Conservation (phyloP, 768 basidiomycete genomes). For the Leccinellum albellum region DNA sequence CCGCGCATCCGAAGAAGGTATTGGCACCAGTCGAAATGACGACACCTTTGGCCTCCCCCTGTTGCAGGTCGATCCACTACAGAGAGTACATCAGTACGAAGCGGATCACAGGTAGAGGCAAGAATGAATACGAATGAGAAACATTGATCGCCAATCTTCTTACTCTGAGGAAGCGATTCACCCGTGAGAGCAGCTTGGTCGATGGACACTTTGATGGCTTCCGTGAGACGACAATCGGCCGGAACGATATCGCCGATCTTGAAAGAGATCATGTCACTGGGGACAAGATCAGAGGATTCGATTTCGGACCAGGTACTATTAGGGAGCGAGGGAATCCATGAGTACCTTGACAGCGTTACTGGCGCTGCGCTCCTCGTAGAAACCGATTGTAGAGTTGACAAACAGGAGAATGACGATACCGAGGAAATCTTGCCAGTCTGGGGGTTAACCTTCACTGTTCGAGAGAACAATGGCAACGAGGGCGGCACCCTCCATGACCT, state of each 20-base stretch:
- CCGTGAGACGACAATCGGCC: constrained; percentile 94
- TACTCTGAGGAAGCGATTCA: constrained; percentile 89
- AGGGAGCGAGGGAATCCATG: constrained; percentile 96
- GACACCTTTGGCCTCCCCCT: constrained; percentile 98
- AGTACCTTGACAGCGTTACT: constrained; percentile 99
- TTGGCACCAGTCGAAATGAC: constrained; percentile 98
- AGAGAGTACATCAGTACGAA: neutral
- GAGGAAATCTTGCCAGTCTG: constrained; percentile 97
- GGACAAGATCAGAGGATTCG: constrained; percentile 85
- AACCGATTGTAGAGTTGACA: constrained; percentile 96
- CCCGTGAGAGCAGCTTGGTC: constrained; percentile 98
- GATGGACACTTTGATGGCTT: constrained; percentile 96
- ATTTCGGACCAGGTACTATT: constrained; percentile 83
- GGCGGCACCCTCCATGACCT: constrained; percentile 99
- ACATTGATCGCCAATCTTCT: constrained; percentile 94
- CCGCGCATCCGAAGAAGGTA: constrained; percentile 98
- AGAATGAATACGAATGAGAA: constrained; percentile 75
- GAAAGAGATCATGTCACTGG: constrained; percentile 95
- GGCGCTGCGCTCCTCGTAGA: constrained; percentile 95
- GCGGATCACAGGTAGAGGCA: neutral
- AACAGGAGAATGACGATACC: constrained; percentile 91
- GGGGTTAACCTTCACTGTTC: constrained; percentile 81
- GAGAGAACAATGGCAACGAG: constrained; percentile 93
- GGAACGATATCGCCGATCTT: constrained; percentile 99
- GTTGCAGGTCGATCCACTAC: constrained; percentile 93